Conservation (phyloP, 768 basidiomycete species). For the Fomitopsis pulvina region DNA sequence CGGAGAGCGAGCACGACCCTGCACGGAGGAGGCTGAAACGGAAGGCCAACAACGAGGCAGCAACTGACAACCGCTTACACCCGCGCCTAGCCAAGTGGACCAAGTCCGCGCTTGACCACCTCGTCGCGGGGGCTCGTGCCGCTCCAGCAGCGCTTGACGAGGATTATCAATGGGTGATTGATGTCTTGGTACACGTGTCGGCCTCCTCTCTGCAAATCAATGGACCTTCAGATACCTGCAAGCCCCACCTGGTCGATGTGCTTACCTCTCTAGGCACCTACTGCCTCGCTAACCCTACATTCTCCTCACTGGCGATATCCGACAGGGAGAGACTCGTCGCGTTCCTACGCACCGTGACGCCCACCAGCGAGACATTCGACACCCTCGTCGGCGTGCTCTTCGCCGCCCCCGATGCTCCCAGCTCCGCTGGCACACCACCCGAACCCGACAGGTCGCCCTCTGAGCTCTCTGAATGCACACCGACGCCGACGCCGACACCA, state of each 20-base stretch:
- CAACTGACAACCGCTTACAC: neutral
- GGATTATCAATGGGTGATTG: slow-evolving; percentile 8
- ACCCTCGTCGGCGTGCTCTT: slow-evolving; percentile 10
- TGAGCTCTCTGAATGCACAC: too few relatives aligned
- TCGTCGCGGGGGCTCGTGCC: slow-evolving; percentile 2
- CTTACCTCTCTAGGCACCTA: slow-evolving; percentile 11
- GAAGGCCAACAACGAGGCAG: slow-evolving; percentile 1
- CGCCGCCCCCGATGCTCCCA: slow-evolving; percentile 2
- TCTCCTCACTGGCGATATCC: neutral
- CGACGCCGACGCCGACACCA: slow-evolving; percentile 3
- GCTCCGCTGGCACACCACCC: slow-evolving; percentile 6
- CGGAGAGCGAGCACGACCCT: neutral
- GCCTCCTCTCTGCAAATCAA: slow-evolving; percentile 6
- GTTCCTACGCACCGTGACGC: slow-evolving; percentile 2
- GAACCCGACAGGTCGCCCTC: neutral
- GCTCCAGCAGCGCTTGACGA: neutral
- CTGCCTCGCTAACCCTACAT: slow-evolving; percentile 7
- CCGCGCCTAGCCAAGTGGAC: slow-evolving; percentile 22
- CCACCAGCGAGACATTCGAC: slow-evolving; percentile 11
- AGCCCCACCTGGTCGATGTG: slow-evolving; percentile 5
- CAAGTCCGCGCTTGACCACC: slow-evolving; percentile 14
- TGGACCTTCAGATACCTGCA: neutral
- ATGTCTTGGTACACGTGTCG: slow-evolving; percentile 20
- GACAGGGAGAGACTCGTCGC: slow-evolving; percentile 1
- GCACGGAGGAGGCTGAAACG: slow-evolving; percentile 1